These are phyloP conservation scores for Agrostemma githago DNA, from an alignment of 148 eudicot genomes.

Conservation along the genomic window DNA sequence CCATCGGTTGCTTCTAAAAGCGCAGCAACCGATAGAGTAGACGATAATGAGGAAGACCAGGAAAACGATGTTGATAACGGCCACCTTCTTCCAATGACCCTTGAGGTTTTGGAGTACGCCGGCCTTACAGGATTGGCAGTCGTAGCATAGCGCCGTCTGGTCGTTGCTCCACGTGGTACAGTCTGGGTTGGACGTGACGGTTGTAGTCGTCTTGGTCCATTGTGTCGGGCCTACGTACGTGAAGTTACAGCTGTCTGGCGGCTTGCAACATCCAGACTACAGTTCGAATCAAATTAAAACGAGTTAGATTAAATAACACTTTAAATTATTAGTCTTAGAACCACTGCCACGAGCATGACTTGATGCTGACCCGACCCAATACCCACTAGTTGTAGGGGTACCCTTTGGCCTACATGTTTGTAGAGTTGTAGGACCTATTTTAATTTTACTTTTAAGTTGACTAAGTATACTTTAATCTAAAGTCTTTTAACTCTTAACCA, in stretches of 20 bases:
- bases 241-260: slow-evolving; percentile 56
- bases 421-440: too few species aligned
- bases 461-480: too few species aligned
- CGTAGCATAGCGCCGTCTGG: slow-evolving; percentile 46
- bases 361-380: too few species aligned
- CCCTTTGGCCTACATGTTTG: too few species aligned
- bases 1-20: slow-evolving; percentile 85
- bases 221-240: slow-evolving; percentile 51
- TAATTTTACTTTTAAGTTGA: too few species aligned
- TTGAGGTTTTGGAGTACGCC: slow-evolving; percentile 82
- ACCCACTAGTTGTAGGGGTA: too few species aligned
- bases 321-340: too few species aligned
- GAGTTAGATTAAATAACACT: too few species aligned
- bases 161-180: slow-evolving; percentile 60
- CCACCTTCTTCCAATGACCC: slow-evolving; percentile 84
- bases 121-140: slow-evolving; percentile 84
- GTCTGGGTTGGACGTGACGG: slow-evolving; percentile 39
- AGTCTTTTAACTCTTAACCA: too few species aligned
- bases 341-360: too few species aligned
- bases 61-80: slow-evolving; percentile 60
- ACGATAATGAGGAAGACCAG: slow-evolving; percentile 70
- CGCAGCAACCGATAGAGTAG: slow-evolving; percentile 89
- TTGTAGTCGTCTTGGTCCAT: slow-evolving; percentile 37
- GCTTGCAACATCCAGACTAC: slow-evolving; percentile 98
- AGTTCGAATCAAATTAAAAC: background rate